Base-by-base conservation (phyloP, 441 rosid species). In the Erysimum cheiri region DNA sequence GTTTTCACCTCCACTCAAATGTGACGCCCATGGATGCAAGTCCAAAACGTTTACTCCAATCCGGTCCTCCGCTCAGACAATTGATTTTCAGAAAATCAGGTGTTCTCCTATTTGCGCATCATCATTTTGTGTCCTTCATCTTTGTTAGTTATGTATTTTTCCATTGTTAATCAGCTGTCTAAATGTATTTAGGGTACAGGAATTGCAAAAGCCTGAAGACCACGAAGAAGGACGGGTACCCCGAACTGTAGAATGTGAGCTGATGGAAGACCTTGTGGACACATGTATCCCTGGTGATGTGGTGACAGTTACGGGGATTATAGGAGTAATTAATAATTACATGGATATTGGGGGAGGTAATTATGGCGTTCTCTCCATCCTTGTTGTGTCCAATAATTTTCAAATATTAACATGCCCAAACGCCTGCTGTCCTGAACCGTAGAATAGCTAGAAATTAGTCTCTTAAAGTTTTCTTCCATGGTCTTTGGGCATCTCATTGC, bases 221-320 rank as follows among this genome's bases (percentile, higher is more conserved):
- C 98, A 95, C 53, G 99, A 95, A 87, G 98, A 95, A 81, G 99
- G 99, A 29, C 85, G 99, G 67, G 95, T 95, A 64, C 99, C 99
- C 74, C 88, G 99, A 76, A 92, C 95, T 19, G 98, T 95, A 36
- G 99, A 95, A 67, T 95, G 99, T 75, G 99, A 95, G 76, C 82
- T 95, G 77, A 87, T 82, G 54, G 96, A 92, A 83, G 98, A 95
- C 82, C 95, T 92, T 68, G 96, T 91, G 74, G 97, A 88, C 77
- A 75, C 83, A 3, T 95, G 98, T 80, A 92, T 92, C 73, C 99
- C 99, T 75, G 98, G 99, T 69, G 98, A 95, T 81, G 99, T 95
- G 71, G 96, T 92, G 76, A 95, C 97, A 62, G 95, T 95, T 72
- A 85, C 92, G 75, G 99, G 98, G 73, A 88, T 92, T 76, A 87